A percentile compares a stretch with the other conserved stretches of the same genome.
phyloP scores from a whole-genome alignment of 768 basidiomycete species.

The Rhodotorula taiwanensis region DNA sequence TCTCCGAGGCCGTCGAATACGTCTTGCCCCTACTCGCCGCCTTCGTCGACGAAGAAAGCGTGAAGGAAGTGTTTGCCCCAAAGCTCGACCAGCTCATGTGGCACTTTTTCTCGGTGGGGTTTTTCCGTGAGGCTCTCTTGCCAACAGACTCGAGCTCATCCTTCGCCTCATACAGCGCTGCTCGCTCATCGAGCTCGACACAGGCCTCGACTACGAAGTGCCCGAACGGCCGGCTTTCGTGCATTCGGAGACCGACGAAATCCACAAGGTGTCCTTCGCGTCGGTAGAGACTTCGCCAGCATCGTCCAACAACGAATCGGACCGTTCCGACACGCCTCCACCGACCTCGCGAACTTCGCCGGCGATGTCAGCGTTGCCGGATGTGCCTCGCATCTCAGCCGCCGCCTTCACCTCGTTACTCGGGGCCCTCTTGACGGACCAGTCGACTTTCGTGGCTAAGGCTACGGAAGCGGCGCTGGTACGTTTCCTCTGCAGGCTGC shows the following conservation, averaged over 20 bases:
- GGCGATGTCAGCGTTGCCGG: not conserved
- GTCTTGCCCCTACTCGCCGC: slow-evolving; percentile 80
- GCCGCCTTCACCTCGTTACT: slow-evolving; percentile 87
- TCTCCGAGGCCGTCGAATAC: slow-evolving; percentile 84
- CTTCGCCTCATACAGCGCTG: slow-evolving; percentile 22
- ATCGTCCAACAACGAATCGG: not conserved
- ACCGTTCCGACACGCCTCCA: slow-evolving; percentile 1
- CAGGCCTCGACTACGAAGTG: not conserved
- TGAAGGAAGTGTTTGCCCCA: slow-evolving; percentile 47
- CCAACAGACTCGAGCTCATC: not conserved
- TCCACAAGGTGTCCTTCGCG: not conserved
- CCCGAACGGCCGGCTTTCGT: not conserved
- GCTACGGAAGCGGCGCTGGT: slow-evolving; percentile 70
- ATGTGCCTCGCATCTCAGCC: slow-evolving; percentile 53
- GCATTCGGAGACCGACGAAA: not conserved
- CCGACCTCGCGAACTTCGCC: not conserved
- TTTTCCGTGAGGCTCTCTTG: not conserved
- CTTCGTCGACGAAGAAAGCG: slow-evolving; percentile 51
- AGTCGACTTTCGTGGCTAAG: slow-evolving; percentile 65
- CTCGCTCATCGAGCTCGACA: slow-evolving; percentile 30
- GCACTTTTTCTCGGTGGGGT: slow-evolving; percentile 68
- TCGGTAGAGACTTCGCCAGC: slow-evolving; percentile 8
- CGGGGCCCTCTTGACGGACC: slow-evolving; percentile 75
- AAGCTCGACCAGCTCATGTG: slow-evolving; percentile 76
- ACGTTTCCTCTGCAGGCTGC: slow-evolving; percentile 64